phyloP scores from a whole-genome alignment of 495 filamentous ascomycete genomes.

The Collariella sp. region DNA sequence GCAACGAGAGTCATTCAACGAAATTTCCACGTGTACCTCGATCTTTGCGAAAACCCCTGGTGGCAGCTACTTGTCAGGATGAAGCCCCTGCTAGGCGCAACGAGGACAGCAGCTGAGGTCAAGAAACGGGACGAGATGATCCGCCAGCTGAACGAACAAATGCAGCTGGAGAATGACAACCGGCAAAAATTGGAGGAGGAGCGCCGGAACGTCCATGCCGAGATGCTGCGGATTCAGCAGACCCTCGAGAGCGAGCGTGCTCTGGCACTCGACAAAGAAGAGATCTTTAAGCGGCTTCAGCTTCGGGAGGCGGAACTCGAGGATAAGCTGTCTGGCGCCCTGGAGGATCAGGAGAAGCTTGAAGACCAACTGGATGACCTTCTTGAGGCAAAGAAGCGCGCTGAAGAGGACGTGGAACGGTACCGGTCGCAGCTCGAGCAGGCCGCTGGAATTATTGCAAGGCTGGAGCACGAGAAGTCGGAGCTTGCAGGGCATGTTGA shows the following conservation, averaged over 20 bases:
- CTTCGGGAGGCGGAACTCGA: slow-evolving; percentile 76
- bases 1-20: slow-evolving; percentile 90
- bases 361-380: slow-evolving; percentile 90
- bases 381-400: slow-evolving; percentile 79
- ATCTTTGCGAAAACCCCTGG: slow-evolving; percentile 88
- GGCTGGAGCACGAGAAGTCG: slow-evolving; percentile 76
- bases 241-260: slow-evolving; percentile 92
- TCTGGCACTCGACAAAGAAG: slow-evolving; percentile 92
- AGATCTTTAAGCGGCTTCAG: slow-evolving; percentile 94
- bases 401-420: slow-evolving; percentile 74
- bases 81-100: slow-evolving; percentile 89
- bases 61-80: slow-evolving; percentile 93
- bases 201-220: slow-evolving; percentile 72
- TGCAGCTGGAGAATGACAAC: slow-evolving; percentile 65
- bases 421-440: slow-evolving; percentile 81
- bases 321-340: slow-evolving; percentile 86
- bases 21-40: slow-evolving; percentile 82
- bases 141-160: slow-evolving; percentile 69
- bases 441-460: slow-evolving; percentile 75
- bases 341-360: slow-evolving; percentile 88
- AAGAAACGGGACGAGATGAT: slow-evolving; percentile 94
- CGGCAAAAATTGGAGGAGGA: slow-evolving; percentile 85
- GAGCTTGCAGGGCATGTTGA: slow-evolving; percentile 57
- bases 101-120: slow-evolving; percentile 80
- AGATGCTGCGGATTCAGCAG: slow-evolving; percentile 82